A percentile compares a stretch with the other conserved stretches of the same genome.
Evolutionary conservation across 129 eudicot species (phyloP).

Genomic region (Artemisia annua): DNA sequence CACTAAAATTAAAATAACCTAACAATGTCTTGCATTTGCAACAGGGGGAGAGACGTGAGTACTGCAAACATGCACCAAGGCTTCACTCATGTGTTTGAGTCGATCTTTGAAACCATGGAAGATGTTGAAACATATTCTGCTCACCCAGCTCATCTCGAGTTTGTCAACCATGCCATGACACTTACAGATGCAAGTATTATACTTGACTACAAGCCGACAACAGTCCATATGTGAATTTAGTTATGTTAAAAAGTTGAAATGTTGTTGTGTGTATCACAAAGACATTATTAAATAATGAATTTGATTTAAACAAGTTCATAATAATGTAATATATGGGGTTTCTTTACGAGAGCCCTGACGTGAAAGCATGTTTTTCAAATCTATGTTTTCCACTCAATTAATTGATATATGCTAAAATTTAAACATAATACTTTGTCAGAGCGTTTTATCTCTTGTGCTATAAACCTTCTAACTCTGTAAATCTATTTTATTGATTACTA

Average conservation of each 20-base stretch:
- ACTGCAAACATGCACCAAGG: constrained; percentile 81
- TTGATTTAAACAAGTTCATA: too few relatives aligned
- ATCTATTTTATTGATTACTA: too few relatives aligned
- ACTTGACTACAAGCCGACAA: constrained; percentile 67
- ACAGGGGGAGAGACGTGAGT: constrained; percentile 91
- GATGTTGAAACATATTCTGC: constrained; percentile 61
- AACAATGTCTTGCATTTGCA: neutral
- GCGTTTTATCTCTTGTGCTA: too few relatives aligned
- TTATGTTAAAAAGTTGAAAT: neutral
- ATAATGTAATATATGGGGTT: too few relatives aligned
- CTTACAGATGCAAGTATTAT: constrained; percentile 58
- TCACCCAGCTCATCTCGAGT: constrained; percentile 69
- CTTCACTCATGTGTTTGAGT: constrained; percentile 85
- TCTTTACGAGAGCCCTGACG: too few relatives aligned
- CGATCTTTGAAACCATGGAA: constrained; percentile 70
- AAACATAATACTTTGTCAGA: too few relatives aligned
- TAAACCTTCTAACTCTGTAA: too few relatives aligned
- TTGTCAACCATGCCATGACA: constrained; percentile 44
- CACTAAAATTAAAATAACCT: neutral
- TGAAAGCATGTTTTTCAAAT: too few relatives aligned
- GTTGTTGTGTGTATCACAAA: neutral
- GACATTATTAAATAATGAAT: too few relatives aligned
- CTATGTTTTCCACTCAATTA: too few relatives aligned
- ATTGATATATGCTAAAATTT: too few relatives aligned
- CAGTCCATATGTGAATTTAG: constrained; percentile 15